phyloP scores from a whole-genome alignment of 1,284 basidiomycete species.

The Puccinia triticina region DNA sequence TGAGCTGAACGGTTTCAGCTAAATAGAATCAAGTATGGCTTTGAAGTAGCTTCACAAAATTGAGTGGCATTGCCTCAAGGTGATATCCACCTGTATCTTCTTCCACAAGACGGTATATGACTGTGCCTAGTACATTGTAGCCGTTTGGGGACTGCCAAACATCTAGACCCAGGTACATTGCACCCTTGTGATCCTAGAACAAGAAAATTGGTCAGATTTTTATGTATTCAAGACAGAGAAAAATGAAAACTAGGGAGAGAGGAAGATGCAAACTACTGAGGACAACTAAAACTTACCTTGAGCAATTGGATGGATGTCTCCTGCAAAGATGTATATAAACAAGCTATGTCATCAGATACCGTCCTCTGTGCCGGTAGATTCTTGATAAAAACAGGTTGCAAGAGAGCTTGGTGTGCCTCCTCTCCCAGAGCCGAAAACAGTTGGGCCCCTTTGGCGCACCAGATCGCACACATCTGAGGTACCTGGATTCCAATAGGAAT shows the following conservation, averaged over 20 bases:
- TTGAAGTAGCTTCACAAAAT: conserved; percentile 2
- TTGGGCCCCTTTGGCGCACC: not conserved
- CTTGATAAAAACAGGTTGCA: not conserved
- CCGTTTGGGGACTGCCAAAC: conserved; percentile 21
- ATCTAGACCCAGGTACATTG: conserved; percentile 14
- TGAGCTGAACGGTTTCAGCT: conserved; percentile 12
- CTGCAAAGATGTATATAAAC: conserved; percentile 8
- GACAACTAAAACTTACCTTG: not conserved
- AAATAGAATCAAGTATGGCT: conserved; percentile 3
- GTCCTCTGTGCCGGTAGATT: not conserved
- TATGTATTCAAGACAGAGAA: not conserved
- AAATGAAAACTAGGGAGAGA: not conserved
- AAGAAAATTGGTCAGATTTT: not conserved
- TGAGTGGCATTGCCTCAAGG: conserved; percentile 1
- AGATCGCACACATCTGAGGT: conserved; percentile 24
- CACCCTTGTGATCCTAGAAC: conserved; percentile 10
- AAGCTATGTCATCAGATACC: not conserved
- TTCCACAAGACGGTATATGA: conserved; percentile 6
- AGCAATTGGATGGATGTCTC: not conserved
- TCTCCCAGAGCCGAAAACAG: conserved; percentile 14
- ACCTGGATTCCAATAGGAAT: not conserved
- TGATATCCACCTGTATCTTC: not conserved
- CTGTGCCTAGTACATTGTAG: not conserved
- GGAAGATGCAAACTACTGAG: too few species aligned
- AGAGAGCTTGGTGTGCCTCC: conserved; percentile 2